Conservation (phyloP, 1,139 yeast species). For the Kodamaea anthophila region DNA sequence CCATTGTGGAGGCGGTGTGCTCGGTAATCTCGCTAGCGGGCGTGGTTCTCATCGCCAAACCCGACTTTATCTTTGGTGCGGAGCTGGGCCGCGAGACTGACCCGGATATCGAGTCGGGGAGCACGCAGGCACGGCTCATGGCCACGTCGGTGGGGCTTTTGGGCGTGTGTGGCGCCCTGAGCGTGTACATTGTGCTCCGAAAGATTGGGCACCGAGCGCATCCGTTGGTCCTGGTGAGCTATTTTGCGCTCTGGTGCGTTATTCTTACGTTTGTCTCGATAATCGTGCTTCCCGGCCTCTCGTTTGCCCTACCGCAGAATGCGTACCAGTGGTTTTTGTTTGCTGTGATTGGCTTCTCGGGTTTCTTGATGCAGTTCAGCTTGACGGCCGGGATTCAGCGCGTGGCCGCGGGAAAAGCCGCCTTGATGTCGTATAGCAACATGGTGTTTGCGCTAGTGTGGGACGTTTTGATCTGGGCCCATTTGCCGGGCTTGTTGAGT, state of each 20-base stretch:
- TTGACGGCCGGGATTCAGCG: conserved; percentile 80
- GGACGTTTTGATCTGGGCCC: conserved; percentile 69
- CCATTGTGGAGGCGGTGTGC: conserved; percentile 60
- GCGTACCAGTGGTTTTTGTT: conserved; percentile 61
- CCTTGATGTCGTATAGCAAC: conserved; percentile 69
- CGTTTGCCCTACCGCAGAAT: conserved; percentile 56
- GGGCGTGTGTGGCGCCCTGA: conserved; percentile 68
- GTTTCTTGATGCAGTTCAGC: conserved; percentile 75
- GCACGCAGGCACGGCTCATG: conserved; percentile 34
- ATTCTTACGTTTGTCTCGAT: conserved; percentile 52
- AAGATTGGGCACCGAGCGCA: conserved; percentile 75
- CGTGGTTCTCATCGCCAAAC: conserved; percentile 76
- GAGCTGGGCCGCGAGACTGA: conserved; percentile 26
- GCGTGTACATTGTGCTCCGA: conserved; percentile 66
- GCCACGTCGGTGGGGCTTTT: conserved; percentile 64
- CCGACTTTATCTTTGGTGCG: conserved; percentile 62
- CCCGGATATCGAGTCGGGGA: conserved; percentile 34
- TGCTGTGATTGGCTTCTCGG: conserved; percentile 60
- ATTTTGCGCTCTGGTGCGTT: conserved; percentile 60
- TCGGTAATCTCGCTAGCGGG: conserved; percentile 67
- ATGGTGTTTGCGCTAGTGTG: conserved; percentile 75
- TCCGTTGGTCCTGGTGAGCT: conserved; percentile 72
- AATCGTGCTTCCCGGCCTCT: conserved; percentile 50
- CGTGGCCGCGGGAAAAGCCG: conserved; percentile 73
- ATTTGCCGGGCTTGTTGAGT: conserved; percentile 65